Base-by-base conservation (phyloP, 2,329 filamentous ascomycete genomes). In the Plectosphaerella sp. region DNA sequence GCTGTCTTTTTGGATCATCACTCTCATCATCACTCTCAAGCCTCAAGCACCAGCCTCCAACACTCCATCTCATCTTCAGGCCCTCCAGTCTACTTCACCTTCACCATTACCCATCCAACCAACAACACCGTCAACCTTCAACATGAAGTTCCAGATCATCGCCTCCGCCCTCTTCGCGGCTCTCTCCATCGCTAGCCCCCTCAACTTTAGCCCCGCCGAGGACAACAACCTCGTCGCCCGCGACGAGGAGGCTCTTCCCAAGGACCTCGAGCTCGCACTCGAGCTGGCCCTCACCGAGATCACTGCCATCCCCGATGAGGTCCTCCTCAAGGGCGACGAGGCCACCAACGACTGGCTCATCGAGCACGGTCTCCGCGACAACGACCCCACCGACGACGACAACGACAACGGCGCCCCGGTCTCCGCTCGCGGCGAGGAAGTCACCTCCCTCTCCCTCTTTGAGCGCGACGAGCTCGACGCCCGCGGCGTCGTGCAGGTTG, bases 281-380 rank as follows among this genome's bases (percentile, higher is more conserved):
- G 45, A 42, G 11, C 41, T 46, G 35, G 28, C 42, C n/a, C 37
- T 65, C 36, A 52, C 55, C 45, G 61, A 49, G 7, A 58, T 64
- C 49, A 52, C 58, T 8, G 53, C 52, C 52, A 49, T 64, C n/a
- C 63, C 62, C 51, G 41, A 48, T 15, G 61, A 62, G 24, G 60
- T 60, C 48, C 57, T 62, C 35, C 51, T 51, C 15, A 16, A 47
- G 7, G 58, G 59, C 47, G 58, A 60, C 33, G 58, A 61, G 14
- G 58, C 56, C 10, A 47, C 55, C 24, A 53, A 61, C 57, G 25
- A 55, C 35, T 59, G 57, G 58, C 54, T 61, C 41, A 51, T 60
- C 28, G 56, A 53, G 18, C 48, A 60, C 52, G 56, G 58, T 48
- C 22, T 54, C 35, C 59, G 56, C 48, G 39, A 45, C 2, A 36